These are phyloP conservation scores for Nigrospora sphaerica DNA, from an alignment of 2,329 filamentous ascomycete species.

Conservation along the genomic window DNA sequence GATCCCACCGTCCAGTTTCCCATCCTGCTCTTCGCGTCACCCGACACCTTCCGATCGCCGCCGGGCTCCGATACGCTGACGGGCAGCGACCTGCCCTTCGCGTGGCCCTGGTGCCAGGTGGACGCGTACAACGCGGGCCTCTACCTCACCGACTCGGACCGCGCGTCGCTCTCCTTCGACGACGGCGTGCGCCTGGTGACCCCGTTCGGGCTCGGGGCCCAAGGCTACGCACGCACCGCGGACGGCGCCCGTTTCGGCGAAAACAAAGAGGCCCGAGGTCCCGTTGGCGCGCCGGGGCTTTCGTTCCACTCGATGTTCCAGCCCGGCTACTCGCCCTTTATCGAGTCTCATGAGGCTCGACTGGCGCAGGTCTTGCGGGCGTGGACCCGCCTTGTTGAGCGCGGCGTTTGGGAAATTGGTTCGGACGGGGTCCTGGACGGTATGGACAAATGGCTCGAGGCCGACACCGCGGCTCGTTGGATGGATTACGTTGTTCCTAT, in stretches of 20 bases:
- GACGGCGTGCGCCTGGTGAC: background rate
- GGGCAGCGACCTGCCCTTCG: background rate
- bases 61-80: background rate
- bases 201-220: background rate
- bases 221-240: background rate
- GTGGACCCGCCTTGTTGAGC: constrained; percentile 16
- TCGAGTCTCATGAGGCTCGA: constrained; percentile 7
- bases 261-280: background rate
- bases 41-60: background rate
- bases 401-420: constrained; percentile 17
- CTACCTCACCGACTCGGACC: background rate
- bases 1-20: background rate
- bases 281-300: background rate
- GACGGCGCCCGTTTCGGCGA: background rate
- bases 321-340: constrained; percentile 9
- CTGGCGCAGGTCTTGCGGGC: constrained; percentile 17
- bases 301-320: constrained; percentile 5
- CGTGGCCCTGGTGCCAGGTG: background rate
- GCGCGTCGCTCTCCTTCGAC: background rate
- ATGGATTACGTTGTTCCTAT: constrained; percentile 9
- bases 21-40: background rate
- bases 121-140: background rate
- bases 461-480: constrained; percentile 16
- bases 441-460: constrained; percentile 21
- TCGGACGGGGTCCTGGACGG: constrained; percentile 17